A percentile compares a stretch with the other conserved stretches of the same genome.
Evolutionary conservation across 2,329 filamentous ascomycete species (phyloP).

Genomic region (Nannizziopsis barbatae): DNA sequence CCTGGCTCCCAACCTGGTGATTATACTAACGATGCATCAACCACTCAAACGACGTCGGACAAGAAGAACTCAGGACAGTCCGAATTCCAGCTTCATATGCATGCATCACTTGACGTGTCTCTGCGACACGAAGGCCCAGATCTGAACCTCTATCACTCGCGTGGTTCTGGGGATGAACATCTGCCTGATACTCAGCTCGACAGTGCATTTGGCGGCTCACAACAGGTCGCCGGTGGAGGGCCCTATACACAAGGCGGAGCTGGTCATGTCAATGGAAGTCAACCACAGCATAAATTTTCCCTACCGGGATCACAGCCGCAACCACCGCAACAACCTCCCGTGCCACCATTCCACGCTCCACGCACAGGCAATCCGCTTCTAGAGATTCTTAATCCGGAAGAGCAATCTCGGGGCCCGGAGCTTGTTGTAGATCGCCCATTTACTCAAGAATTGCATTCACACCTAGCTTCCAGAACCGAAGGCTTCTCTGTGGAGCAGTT

Average conservation of each 20-base stretch:
- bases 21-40: conserved; percentile 78
- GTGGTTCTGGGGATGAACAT: conserved; percentile 47
- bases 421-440: conserved; percentile 38
- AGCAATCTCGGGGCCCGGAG: conserved; percentile 9
- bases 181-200: conserved; percentile 53
- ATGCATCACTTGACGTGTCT: conserved; percentile 38
- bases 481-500: conserved; percentile 85
- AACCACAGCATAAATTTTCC: conserved; percentile 27
- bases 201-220: conserved; percentile 25
- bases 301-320: conserved; percentile 22
- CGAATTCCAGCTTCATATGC: conserved; percentile 57
- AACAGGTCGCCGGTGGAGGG: conserved; percentile 19
- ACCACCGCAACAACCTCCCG: conserved; percentile 26
- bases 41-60: conserved; percentile 67
- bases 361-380: conserved; percentile 20
- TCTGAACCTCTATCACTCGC: conserved; percentile 39
- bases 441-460: conserved; percentile 48
- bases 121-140: conserved; percentile 42
- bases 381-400: conserved; percentile 11
- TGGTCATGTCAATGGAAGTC: conserved; percentile 25
- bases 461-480: conserved; percentile 56
- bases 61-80: conserved; percentile 70
- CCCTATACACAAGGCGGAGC: conserved; percentile 26
- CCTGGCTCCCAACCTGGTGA: conserved; percentile 48
- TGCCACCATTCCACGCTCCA: conserved; percentile 31